Conservation (phyloP, 1,284 basidiomycete species). For the Marasmius oreades region DNA sequence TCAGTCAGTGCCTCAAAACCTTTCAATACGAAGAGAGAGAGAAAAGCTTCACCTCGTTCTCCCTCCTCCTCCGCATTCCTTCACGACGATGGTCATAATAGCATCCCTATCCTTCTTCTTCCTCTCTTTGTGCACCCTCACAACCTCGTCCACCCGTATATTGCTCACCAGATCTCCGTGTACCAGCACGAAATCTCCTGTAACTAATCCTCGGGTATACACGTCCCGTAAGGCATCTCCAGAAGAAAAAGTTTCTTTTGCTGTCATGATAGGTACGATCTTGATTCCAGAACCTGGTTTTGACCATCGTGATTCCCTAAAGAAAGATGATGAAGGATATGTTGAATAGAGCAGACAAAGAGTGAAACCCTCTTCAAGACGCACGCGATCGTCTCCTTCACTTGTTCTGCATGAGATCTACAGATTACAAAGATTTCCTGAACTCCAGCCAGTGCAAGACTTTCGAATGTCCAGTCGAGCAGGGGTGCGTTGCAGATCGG, state of each 20-base stretch:
- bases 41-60: slow-evolving; percentile 63
- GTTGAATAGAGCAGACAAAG: slow-evolving; percentile 10
- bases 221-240: slow-evolving; percentile 97
- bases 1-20: slow-evolving; percentile 9
- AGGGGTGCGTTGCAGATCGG: slow-evolving; percentile 93
- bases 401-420: slow-evolving; percentile 81
- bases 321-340: slow-evolving; percentile 11
- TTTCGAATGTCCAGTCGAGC: slow-evolving; percentile 95
- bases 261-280: slow-evolving; percentile 85
- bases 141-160: slow-evolving; percentile 86
- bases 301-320: slow-evolving; percentile 78
- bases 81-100: slow-evolving; percentile 95
- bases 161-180: slow-evolving; percentile 95
- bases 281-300: slow-evolving; percentile 74
- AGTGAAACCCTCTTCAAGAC: slow-evolving; percentile 24
- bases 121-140: slow-evolving; percentile 86
- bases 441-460: slow-evolving; percentile 87
- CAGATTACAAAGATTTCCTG: slow-evolving; percentile 95
- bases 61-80: slow-evolving; percentile 69
- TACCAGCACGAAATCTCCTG: slow-evolving; percentile 91
- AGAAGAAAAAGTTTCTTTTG: slow-evolving; percentile 85
- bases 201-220: slow-evolving; percentile 90
- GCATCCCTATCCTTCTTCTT: slow-evolving; percentile 86
- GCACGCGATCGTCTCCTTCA: slow-evolving; percentile 79
- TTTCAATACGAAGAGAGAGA: slow-evolving; percentile 18